Evolutionary conservation across 192 early-diverging fungal genomes (phyloP), one percentile per base, ranked within the genome.

Genomic region (Globomyces pollinis-pini): DNA sequence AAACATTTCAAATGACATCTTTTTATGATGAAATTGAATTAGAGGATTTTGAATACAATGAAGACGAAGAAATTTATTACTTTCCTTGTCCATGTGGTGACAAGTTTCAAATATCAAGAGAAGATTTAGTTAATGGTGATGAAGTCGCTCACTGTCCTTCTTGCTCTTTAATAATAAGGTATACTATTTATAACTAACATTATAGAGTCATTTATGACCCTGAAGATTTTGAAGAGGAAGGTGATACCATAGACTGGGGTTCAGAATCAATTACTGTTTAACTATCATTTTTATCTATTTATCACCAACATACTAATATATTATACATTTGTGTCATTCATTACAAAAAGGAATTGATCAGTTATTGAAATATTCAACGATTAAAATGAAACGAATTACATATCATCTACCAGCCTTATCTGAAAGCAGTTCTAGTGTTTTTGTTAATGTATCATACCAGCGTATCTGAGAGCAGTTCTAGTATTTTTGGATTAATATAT

Each of bases 61-160:
- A 91, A 64, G 88, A 91, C 32, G 80, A 73, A 23, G 70, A 84
- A 53, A 74, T 81, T 11, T 98, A 91, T 76, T 80, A 78, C 45
- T 98, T 93, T 63, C 95, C 95, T 24, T 98, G 93, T 66, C 95
- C 95, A 1, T 98, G 95, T 73, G 95, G 95, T 11, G 95, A 98
- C 80, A 79, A 82, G 21, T 98, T 98, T 64, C 74, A 88, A 61
- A 94, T 95, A 59, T 84, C 87, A 3, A 41, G 81, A 81, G 86
- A 88, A 42, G 83, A 91, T 20, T 65, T 98, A 1, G 60, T 69
- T 38, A 77, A 86, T 55, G 91, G 91, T 29, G 92, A 94, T 50
- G 88, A 89, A 44, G 83, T 95, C 50, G 95, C 90, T 12, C 76
- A 77, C 53, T 98, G 95, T 68, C 93, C 93, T 5, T 87, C 84